A percentile compares a stretch with the other conserved stretches of the same genome.
Conservation (phyloP, 805 yeast species). For the Starmera quercuum region DNA sequence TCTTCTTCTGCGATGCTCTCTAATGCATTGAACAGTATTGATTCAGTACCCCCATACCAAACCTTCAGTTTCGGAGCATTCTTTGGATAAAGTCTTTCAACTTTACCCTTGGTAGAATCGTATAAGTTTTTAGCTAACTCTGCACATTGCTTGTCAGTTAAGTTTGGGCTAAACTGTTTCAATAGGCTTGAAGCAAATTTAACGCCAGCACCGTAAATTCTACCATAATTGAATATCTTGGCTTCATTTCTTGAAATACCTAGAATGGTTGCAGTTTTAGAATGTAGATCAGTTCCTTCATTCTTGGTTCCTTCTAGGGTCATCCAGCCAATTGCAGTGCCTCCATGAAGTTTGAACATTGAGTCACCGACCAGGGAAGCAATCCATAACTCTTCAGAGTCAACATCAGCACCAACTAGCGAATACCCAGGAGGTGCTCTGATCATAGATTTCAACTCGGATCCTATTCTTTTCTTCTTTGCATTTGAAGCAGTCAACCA, state of each 20-base stretch:
- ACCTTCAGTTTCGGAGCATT: constrained; percentile 27
- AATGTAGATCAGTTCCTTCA: constrained; percentile 91
- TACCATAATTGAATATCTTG: constrained; percentile 90
- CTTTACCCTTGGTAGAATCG: constrained; percentile 73
- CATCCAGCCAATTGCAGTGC: constrained; percentile 99
- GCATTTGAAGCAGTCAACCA: constrained; percentile 98
- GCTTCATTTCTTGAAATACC: constrained; percentile 91
- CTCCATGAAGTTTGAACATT: constrained; percentile 82
- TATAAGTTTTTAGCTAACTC: constrained; percentile 62
- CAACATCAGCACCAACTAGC: constrained; percentile 98
- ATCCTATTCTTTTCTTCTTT: constrained; percentile 76
- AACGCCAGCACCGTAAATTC: constrained; percentile 96
- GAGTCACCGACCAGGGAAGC: constrained; percentile 95
- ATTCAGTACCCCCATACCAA: constrained; percentile 91
- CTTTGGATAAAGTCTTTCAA: constrained; percentile 20
- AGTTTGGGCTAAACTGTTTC: constrained; percentile 70
- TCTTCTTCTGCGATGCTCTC: constrained; percentile 82
- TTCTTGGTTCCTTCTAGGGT: constrained; percentile 90
- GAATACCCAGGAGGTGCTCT: constrained; percentile 83
- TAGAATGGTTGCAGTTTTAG: constrained; percentile 83
- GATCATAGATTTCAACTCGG: constrained; percentile 84
- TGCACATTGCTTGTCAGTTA: constrained; percentile 61
- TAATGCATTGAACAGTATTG: constrained; percentile 80
- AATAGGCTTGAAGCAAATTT: constrained; percentile 81
- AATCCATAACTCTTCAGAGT: constrained; percentile 97